Evolutionary conservation across 2,329 filamentous ascomycete species (phyloP), one percentile per base, ranked within the genome.

Genomic region (Penicillium polonicum): DNA sequence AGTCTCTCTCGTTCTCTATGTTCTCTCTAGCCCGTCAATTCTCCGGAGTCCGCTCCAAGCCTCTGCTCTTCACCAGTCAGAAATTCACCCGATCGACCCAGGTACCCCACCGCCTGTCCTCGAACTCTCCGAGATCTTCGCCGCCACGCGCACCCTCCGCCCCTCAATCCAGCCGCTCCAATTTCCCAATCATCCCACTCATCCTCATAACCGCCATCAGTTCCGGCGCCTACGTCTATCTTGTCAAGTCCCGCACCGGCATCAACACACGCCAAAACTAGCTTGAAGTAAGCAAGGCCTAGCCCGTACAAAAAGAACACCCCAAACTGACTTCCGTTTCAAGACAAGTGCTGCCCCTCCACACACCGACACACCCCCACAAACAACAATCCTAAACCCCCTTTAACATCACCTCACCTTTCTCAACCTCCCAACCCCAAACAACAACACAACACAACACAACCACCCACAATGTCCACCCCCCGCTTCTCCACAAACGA

Each of bases 401-500:
- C 42, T 36, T 33, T 43, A 45, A 31, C 51, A 29, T 21, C 31
- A 50, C 27, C 19, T 35, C 41, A 48, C 54, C 13, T 39, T 49
- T 4, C 48, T 35, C 43, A 43, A 35, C n/a, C 35, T 44, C 23
- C 25, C 19, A 31, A 21, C 43, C 19, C 19, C 46, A 10, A 29
- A 27, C 25, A 8, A 25, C 5, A 27, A 25, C 6, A n/a, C n/a
- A 19, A 21, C 33, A 41, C 41, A 31, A 35, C 23, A 35, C 39
- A 56, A 35, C 46, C 23, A 38, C 21, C 29, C 57, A 66, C 54
- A 62, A 72, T 71, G 70, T 44, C 67, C 39, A 88, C 80, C 53
- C 88, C 92, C 5, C 85, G 89, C 70, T 97, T 96, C 83, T 87
- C 85, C 58, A 79, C 88, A 49, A 71, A 85, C 86, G 82, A 92